Percentiles rank a stretch among this genome's conserved stretches.
phyloP scores from a whole-genome alignment of 106 monocot genomes.

The Platanthera zijinensis region DNA sequence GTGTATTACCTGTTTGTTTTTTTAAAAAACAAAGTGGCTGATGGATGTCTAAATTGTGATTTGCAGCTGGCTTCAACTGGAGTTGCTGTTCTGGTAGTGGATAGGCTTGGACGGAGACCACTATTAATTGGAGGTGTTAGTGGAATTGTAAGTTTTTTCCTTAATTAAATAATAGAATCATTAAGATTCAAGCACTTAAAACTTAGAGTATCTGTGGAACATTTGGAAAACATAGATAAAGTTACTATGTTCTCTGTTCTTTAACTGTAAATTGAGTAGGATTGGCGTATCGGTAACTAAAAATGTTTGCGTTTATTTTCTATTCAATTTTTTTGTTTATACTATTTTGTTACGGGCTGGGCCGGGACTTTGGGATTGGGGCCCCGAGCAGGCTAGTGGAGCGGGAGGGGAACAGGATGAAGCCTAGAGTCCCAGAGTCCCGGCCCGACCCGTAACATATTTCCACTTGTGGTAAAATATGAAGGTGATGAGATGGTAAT shows the following conservation, averaged over 20 bases:
- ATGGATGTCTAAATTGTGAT: background rate
- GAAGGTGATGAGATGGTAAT: background rate
- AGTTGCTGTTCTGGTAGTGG: slow-evolving; percentile 81
- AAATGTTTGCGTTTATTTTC: slow-evolving; percentile 1
- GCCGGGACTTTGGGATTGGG: too few relatives aligned
- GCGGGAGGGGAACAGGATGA: too few relatives aligned
- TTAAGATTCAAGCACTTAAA: background rate
- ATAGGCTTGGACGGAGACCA: slow-evolving; percentile 81
- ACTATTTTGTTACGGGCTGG: too few relatives aligned
- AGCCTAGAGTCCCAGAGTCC: too few relatives aligned
- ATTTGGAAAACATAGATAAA: background rate
- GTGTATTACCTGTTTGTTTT: background rate
- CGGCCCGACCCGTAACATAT: background rate
- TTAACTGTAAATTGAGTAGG: background rate
- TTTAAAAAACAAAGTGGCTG: background rate
- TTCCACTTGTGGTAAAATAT: background rate
- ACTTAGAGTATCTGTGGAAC: background rate
- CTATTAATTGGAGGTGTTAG: slow-evolving; percentile 88
- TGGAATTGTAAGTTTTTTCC: slow-evolving; percentile 60
- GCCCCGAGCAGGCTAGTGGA: too few relatives aligned
- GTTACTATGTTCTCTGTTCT: background rate
- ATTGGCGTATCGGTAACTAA: background rate
- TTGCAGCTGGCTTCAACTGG: slow-evolving; percentile 82
- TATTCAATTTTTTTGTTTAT: background rate
- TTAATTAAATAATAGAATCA: background rate